Base-by-base conservation (phyloP, 139 green algal genomes). In the Yamagishiella unicocca region DNA sequence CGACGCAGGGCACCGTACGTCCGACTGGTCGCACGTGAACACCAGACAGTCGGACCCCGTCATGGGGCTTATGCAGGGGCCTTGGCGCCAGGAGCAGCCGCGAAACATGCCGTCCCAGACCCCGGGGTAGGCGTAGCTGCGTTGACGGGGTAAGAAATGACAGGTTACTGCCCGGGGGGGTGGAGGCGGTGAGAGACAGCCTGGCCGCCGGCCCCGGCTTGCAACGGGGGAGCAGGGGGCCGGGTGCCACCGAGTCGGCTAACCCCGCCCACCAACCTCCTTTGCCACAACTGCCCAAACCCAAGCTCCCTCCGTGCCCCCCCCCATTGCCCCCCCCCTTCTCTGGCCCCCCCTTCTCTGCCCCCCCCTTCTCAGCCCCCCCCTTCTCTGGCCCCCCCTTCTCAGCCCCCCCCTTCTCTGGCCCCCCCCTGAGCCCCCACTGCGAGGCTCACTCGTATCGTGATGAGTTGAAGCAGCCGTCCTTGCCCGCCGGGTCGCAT, bases 61-160 rank as follows among this genome's bases (percentile, higher is more conserved):
- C 79, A 95, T 64, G 7, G 93, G 93, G 21, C 54, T 37, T 2
- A 92, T 82, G 88, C 92, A 95, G n/a, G 89, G 73, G 38, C 84
- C 88, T 29, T 71, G 71, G 12, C 31, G 31, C 89, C 92, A 95
- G 38, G 45, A 83, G 85, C 93, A 96, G 3, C 80, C 76, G 27
- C 71, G 75, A 76, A 96, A 93, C 35, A 66, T 79, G 46, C 93
- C 91, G 61, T 95, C 90, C 90, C 91, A 95, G 31, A 96, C 92
- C 22, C 86, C 88, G 21, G 93, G 80, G 80, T 93, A 94, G 38
- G 92, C 90, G 71, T 95, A 96, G 68, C 89, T 91, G 82, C 29
- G n/a, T n/a, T n/a, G n/a, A n/a, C n/a, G n/a, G n/a, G n/a, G n/a
- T n/a, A n/a, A n/a, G n/a, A n/a, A n/a, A n/a, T n/a, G n/a, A n/a